Evolutionary conservation across 352 stramenopile genomes (phyloP).

Genomic region (Phytophthora citrophthora): DNA sequence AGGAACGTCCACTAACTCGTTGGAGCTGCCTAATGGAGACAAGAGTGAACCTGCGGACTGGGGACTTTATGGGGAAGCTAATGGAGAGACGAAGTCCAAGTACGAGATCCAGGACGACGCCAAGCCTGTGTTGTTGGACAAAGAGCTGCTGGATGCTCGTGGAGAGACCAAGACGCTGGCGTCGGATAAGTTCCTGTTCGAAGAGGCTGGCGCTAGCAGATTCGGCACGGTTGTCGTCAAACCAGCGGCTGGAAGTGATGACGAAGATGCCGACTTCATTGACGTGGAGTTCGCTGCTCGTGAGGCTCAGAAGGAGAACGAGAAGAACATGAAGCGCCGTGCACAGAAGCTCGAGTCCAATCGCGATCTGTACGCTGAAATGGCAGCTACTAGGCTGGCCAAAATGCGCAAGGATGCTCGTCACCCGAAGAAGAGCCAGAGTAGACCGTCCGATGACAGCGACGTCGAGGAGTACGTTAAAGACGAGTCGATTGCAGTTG

Average conservation of each 20-base stretch:
- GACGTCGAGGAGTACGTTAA: slow-evolving; percentile 35
- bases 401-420: slow-evolving; percentile 74
- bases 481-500: slow-evolving; percentile 28
- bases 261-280: slow-evolving; percentile 56
- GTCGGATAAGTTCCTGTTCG: slow-evolving; percentile 70
- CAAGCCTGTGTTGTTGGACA: slow-evolving; percentile 57
- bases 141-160: slow-evolving; percentile 49
- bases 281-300: slow-evolving; percentile 54
- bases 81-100: slow-evolving; percentile 32
- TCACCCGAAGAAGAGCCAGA: slow-evolving; percentile 46
- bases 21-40: slow-evolving; percentile 22
- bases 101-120: slow-evolving; percentile 56
- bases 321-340: slow-evolving; percentile 58
- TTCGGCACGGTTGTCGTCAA: slow-evolving; percentile 64
- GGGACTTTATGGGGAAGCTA: slow-evolving; percentile 53
- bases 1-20: slow-evolving; percentile 30
- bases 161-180: slow-evolving; percentile 42
- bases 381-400: slow-evolving; percentile 63
- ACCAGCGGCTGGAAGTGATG: slow-evolving; percentile 12
- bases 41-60: slow-evolving; percentile 61
- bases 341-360: slow-evolving; percentile 79
- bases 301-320: slow-evolving; percentile 54
- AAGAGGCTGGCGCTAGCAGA: slow-evolving; percentile 49
- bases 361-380: slow-evolving; percentile 72
- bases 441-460: slow-evolving; percentile 28